Conservation (phyloP, 1,284 basidiomycete species). For the Ustilago crameri region DNA sequence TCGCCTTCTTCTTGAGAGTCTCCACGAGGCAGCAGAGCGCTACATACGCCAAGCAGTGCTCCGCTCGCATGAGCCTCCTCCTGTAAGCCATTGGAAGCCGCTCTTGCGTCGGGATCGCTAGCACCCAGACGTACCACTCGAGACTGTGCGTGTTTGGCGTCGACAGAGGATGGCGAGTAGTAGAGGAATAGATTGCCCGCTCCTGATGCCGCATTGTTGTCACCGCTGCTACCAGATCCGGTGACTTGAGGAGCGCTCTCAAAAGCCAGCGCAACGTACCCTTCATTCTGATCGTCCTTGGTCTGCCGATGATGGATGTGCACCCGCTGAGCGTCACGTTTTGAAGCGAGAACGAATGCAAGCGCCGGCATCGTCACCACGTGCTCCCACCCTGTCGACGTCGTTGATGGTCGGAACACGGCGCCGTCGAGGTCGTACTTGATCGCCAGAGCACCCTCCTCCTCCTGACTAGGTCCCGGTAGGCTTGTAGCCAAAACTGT, state of each 20-base stretch:
- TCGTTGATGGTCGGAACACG: conserved; percentile 71
- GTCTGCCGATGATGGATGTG: conserved; percentile 27
- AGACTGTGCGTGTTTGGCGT: conserved; percentile 27
- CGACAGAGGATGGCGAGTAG: conserved; percentile 19
- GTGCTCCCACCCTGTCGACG: conserved; percentile 76
- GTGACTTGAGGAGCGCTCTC: conserved; percentile 46
- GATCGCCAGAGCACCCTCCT: conserved; percentile 72
- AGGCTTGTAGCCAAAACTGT: conserved; percentile 19
- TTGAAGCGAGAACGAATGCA: conserved; percentile 92
- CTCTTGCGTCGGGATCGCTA: background rate
- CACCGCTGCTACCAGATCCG: conserved; percentile 11
- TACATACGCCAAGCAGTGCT: conserved; percentile 36
- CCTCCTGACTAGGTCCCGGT: background rate
- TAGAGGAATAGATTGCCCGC: conserved; percentile 62
- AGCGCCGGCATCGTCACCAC: conserved; percentile 84
- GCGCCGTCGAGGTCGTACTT: conserved; percentile 86
- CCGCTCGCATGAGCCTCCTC: conserved; percentile 14
- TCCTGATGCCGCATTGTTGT: conserved; percentile 5
- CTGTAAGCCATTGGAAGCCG: background rate
- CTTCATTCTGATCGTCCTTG: background rate
- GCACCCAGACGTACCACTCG: conserved; percentile 45
- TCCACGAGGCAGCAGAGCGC: conserved; percentile 3
- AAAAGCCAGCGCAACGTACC: conserved; percentile 44
- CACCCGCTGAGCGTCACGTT: conserved; percentile 70
- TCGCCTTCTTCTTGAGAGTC: background rate